Base-by-base conservation (phyloP, 1,284 basidiomycete species). In the Chiua sp. region DNA sequence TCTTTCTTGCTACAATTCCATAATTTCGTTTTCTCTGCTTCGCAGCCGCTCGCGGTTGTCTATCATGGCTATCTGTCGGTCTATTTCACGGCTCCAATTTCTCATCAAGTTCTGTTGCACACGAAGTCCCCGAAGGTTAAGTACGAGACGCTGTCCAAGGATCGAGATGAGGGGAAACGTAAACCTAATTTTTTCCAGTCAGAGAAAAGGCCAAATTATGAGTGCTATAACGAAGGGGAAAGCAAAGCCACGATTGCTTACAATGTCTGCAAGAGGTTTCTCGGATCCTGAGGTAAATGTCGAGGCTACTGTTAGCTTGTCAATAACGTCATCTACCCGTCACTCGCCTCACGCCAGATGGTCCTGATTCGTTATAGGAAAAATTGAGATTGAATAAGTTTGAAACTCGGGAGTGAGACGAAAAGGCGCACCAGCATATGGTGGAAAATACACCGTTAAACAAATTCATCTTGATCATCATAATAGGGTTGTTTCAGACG, bases 91-190 rank as follows among this genome's bases (percentile, higher is more conserved):
- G 12, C 61, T 63, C 22, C 68, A 0, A 11, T 67, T 51, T 26
- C 42, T 23, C 13, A 55, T 62, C 42, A 61, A 51, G n/a, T 59
- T 22, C 0, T 16, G 23, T 0, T 1, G 55, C 12, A 18, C 3
- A 13, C 47, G 56, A 6, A 57, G 26, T 20, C n/a, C 11, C 13
- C 71, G 61, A 8, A 70, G 66, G 49, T 70, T 73, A 48, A 72
- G 59, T 7, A 72, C 58, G 51, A 72, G 57, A 8, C 68, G 71
- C 22, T 73, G 69, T 13, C 69, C 69, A 11, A 63, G 22, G 44
- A 60, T 22, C 1, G 59, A 44, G 30, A 72, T 35, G 22, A 71
- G 3, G 2, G 71, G 57, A 8, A 46, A 47, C 20, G 59, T 42
- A 15, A 66, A 0, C 35, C 70, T 68, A 28, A 35, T n/a, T 13